Base-by-base conservation (phyloP, 768 basidiomycete genomes). In the Ramaria sp. region DNA sequence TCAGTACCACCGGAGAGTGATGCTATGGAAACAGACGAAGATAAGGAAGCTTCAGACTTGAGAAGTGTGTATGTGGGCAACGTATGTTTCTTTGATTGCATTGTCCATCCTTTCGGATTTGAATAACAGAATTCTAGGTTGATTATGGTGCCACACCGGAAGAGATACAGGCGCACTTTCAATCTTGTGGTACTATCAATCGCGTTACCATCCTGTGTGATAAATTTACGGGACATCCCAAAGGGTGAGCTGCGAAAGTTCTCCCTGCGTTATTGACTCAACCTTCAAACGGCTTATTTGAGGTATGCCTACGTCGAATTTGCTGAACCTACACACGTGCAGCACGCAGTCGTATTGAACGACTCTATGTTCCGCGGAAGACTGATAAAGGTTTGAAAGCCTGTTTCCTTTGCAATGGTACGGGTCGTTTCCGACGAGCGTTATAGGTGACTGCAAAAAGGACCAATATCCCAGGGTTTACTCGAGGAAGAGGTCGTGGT, bases 251-350 rank as follows among this genome's bases (percentile, higher is more conserved):
- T 27, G 27, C 27, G 5, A 51, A 67, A 62, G 3, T 7, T 31
- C 30, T 13, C 54, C 27, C n/a, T 54, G 59, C 15, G 41, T 34
- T 50, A 59, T 50, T 33, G 22, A 37, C 13, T 41, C 15, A 57
- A 22, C 48, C 53, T 39, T 55, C 38, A 34, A 57, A 55, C 59
- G n/a, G 60, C 49, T 55, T 57, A 20, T 15, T 37, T 27, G 63
- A 97, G 94, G 51, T 99, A 88, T 73, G 95, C 95, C 53, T 99
- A 99, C 74, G 94, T 99, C 45, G 96, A 99, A 70, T 99, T 99
- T 69, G 84, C 96, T 64, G 93, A 96, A 66, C 78, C 93, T 39
- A 85, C 89, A 58, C 85, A 90, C 62, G 86, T 98, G 61, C 87
- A 91, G 64, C 86, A 91, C 59, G 93, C 95, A 12, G 66, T 96